Evolutionary conservation across 441 rosid genomes (phyloP).

Genomic region (Arabidopsis lyrata): DNA sequence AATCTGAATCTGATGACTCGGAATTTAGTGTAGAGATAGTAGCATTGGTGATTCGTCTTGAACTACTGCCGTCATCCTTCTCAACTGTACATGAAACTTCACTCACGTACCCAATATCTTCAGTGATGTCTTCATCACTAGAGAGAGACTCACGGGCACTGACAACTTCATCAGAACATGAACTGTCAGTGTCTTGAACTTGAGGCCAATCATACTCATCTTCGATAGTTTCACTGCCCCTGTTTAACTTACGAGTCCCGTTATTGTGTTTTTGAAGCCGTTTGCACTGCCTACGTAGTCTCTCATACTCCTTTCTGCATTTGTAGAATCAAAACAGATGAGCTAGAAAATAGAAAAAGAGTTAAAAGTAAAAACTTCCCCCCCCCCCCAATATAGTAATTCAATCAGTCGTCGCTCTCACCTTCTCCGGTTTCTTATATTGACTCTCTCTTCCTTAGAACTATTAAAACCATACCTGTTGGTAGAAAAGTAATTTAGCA

Average conservation of each 20-base stretch:
- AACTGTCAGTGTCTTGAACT: slow-evolving; percentile 54
- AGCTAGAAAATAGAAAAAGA: slow-evolving; percentile 6
- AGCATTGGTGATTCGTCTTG: slow-evolving; percentile 55
- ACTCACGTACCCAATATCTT: slow-evolving; percentile 59
- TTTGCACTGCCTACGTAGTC: slow-evolving; percentile 69
- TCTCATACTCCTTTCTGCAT: slow-evolving; percentile 87
- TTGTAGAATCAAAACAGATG: slow-evolving; percentile 29
- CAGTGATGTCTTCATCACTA: slow-evolving; percentile 57
- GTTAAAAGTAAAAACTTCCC: background rate
- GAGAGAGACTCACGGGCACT: slow-evolving; percentile 81
- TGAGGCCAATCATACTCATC: slow-evolving; percentile 49
- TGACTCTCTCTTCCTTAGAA: slow-evolving; percentile 76
- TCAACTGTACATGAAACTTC: slow-evolving; percentile 64
- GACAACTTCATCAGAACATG: slow-evolving; percentile 73
- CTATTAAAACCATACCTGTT: slow-evolving; percentile 58
- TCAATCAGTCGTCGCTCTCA: slow-evolving; percentile 37
- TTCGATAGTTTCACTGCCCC: slow-evolving; percentile 39
- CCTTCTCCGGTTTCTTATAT: slow-evolving; percentile 75
- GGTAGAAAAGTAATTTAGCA: slow-evolving; percentile 14
- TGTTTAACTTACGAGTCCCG: slow-evolving; percentile 51
- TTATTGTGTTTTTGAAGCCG: slow-evolving; percentile 52
- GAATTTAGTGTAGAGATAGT: slow-evolving; percentile 58
- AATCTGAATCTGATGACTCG: slow-evolving; percentile 79
- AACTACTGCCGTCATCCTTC: slow-evolving; percentile 49
- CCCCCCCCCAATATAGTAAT: slow-evolving; percentile 1